Base-by-base conservation (phyloP, 2,329 filamentous ascomycete genomes). In the Cercospora sojina region DNA sequence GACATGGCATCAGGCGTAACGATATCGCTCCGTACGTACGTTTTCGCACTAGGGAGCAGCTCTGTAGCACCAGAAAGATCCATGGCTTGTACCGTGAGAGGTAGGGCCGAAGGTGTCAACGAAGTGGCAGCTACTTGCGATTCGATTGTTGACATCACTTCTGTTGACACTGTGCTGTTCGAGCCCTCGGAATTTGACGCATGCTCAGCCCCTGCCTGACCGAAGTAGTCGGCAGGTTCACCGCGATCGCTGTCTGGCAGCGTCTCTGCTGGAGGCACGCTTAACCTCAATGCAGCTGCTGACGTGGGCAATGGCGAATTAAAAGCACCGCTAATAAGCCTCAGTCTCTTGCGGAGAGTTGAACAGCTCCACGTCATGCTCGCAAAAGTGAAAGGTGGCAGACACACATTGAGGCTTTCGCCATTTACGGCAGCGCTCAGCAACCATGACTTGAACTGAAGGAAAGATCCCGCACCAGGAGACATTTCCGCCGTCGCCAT, bases 371-470 rank as follows among this genome's bases (percentile, higher is more conserved):
- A 94, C 13, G 83, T 82, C 27, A 90, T 81, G 3, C 87, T 88
- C 2, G 84, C 89, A 74, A 89, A 92, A 18, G 80, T 76, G 69
- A 87, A 85, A 6, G 84, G 87, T 41, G 83, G 85, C 59, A 84
- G 77, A 70, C 79, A 83, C 5, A 85, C 79, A 69, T 88, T 85
- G 25, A 84, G 74, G 16, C 81, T 82, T 55, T 87, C 84, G 20
- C 82, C 81, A 35, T 85, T 80, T 53, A 81, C 80, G n/a, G 83
- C 79, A 31, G 84, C 83, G 58, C 83, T 86, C 64, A 90, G 80
- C 1, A 87, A 82, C 91, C 91, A 94, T 3, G 82, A 80, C 76
- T 88, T 91, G 80, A 94, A 93, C 49, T 85, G 83, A 1, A 81
- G 76, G 68, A 87, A 89, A 1, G 87, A 85, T 62, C 80, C 77